These are phyloP conservation scores for Biscogniauxia mediterranea DNA, from an alignment of 2,329 filamentous ascomycete species.

Conservation along the genomic window DNA sequence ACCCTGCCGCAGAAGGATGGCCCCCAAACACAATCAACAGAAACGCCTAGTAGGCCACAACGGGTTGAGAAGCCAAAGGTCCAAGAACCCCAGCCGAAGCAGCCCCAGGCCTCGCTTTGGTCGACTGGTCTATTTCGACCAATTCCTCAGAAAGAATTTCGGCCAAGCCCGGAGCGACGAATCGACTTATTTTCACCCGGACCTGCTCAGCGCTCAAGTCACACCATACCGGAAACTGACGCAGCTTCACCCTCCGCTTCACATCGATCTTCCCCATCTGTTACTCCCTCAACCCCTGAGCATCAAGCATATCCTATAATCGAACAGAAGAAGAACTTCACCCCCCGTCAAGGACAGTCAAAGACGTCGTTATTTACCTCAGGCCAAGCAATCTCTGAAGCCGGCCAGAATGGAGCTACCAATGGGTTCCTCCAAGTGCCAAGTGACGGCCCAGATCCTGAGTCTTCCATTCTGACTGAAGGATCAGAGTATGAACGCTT, in stretches of 20 bases:
- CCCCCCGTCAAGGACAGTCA: conserved; percentile 39
- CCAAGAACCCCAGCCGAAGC: conserved; percentile 19
- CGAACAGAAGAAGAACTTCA: conserved; percentile 49
- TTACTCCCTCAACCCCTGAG: conserved; percentile 22
- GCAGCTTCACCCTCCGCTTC: conserved; percentile 16
- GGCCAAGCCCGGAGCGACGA: conserved; percentile 32
- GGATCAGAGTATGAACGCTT: conserved; percentile 40
- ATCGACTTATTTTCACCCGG: conserved; percentile 38
- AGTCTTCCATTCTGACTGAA: conserved; percentile 36
- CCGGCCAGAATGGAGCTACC: conserved; percentile 8
- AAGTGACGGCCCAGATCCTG: conserved; percentile 27
- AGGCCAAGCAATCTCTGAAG: conserved; percentile 27
- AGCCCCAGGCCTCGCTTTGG: conserved; percentile 28
- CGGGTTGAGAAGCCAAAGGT: conserved; percentile 13
- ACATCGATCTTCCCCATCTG: conserved; percentile 7
- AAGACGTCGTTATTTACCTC: conserved; percentile 39
- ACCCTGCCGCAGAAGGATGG: conserved; percentile 35
- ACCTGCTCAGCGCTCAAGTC: conserved; percentile 20
- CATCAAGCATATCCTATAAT: conserved; percentile 35
- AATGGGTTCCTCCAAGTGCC: conserved; percentile 13
- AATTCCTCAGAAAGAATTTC: conserved; percentile 35
- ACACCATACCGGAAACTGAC: conserved; percentile 29
- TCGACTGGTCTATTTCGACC: conserved; percentile 32
- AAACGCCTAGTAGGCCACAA: conserved; percentile 8
- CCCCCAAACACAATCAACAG: conserved; percentile 11